These are phyloP conservation scores for Saturnispora galanensis DNA, from an alignment of 805 yeast genomes.

Conservation along the genomic window DNA sequence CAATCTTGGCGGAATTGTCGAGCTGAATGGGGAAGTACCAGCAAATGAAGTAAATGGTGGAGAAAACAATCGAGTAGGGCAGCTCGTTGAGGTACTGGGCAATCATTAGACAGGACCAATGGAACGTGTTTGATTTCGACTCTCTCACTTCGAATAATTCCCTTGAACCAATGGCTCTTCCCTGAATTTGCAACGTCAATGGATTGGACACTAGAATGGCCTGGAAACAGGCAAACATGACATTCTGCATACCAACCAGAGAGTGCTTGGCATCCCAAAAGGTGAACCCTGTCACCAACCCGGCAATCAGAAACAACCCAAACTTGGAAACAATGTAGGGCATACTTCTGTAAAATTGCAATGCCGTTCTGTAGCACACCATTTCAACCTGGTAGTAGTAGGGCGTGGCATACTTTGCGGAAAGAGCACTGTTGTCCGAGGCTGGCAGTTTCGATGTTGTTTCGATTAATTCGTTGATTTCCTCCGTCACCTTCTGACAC, in stretches of 20 bases:
- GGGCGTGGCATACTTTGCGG: conserved; percentile 34
- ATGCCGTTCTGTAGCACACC: conserved; percentile 30
- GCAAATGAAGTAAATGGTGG: conserved; percentile 37
- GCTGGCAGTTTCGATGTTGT: conserved; percentile 8
- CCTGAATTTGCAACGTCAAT: conserved; percentile 55
- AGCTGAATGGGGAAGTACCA: conserved; percentile 31
- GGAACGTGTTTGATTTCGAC: conserved; percentile 60
- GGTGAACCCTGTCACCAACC: conserved; percentile 44
- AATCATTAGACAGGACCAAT: conserved; percentile 52
- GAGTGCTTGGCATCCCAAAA: conserved; percentile 51
- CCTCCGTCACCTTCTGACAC: conserved; percentile 19
- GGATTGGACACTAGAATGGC: conserved; percentile 51
- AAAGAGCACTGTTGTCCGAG: conserved; percentile 12
- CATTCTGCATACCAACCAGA: conserved; percentile 49
- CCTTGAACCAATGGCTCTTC: conserved; percentile 45
- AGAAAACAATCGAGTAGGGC: conserved; percentile 44
- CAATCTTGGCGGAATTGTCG: conserved; percentile 27
- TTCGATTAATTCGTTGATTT: conserved; percentile 23
- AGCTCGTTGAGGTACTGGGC: conserved; percentile 48
- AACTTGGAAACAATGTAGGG: conserved; percentile 40
- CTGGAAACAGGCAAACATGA: conserved; percentile 41
- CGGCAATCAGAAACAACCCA: conserved; percentile 29
- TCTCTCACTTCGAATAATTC: conserved; percentile 65
- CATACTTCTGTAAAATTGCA: conserved; percentile 40
- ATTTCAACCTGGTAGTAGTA: conserved; percentile 29